Evolutionary conservation across 2,329 filamentous ascomycete genomes (phyloP).

Genomic region (Cordyceps militaris): DNA sequence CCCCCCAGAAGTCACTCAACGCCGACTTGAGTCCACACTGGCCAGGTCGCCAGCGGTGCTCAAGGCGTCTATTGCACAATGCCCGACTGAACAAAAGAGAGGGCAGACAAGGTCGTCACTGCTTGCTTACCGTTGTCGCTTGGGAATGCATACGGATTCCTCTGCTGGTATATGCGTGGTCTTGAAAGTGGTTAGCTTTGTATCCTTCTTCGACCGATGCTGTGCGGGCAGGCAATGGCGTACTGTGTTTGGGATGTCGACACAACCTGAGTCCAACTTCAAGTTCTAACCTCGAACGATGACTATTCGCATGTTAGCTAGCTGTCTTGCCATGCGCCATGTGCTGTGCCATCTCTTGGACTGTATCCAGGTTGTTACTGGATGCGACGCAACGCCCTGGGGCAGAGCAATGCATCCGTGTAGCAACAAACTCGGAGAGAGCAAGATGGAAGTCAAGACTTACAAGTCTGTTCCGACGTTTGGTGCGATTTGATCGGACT

Average conservation of each 20-base stretch:
- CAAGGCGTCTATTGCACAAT: not conserved
- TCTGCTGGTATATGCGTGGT: not conserved
- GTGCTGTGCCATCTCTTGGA: not conserved
- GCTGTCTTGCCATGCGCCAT: not conserved
- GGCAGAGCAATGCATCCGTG: not conserved
- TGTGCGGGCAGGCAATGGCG: not conserved
- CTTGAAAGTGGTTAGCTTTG: not conserved
- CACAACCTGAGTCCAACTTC: not conserved
- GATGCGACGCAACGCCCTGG: not conserved
- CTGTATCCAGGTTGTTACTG: not conserved
- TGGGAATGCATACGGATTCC: not conserved
- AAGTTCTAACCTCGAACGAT: not conserved
- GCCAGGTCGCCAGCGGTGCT: not conserved
- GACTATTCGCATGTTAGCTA: not conserved
- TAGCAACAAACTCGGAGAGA: not conserved
- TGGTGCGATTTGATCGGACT: not conserved
- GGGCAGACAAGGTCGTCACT: not conserved
- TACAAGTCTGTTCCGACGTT: not conserved
- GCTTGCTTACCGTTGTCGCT: not conserved
- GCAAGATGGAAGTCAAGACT: not conserved
- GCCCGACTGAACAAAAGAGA: not conserved
- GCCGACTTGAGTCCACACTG: not conserved
- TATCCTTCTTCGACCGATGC: not conserved
- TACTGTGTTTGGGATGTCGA: not conserved
- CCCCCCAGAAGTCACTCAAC: not conserved